Conservation (phyloP, 768 basidiomycete species). For the Mycena indigotica region DNA sequence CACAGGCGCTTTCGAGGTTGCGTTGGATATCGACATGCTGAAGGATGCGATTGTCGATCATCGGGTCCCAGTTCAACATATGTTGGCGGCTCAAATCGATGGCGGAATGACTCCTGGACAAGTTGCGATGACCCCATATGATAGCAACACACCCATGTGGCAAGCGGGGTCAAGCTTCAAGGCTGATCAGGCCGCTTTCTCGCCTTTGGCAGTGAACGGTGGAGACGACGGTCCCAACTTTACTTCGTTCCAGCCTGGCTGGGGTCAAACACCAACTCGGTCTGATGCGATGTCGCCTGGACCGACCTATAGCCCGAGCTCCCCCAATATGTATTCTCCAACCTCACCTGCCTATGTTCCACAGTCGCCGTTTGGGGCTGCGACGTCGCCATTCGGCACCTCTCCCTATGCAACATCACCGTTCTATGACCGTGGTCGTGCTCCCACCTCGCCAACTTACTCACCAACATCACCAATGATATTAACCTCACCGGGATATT, state of each 20-base stretch:
- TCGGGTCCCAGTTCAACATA: slow-evolving; percentile 81
- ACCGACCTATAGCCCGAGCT: slow-evolving; percentile 87
- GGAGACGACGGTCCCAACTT: slow-evolving; percentile 83
- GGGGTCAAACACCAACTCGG: slow-evolving; percentile 83
- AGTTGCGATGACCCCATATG: slow-evolving; percentile 96
- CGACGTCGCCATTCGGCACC: slow-evolving; percentile 79
- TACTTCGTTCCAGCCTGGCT: slow-evolving; percentile 65
- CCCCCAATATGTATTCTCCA: slow-evolving; percentile 85
- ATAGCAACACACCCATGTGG: slow-evolving; percentile 87
- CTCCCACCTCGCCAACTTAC: slow-evolving; percentile 78
- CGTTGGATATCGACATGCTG: slow-evolving; percentile 96
- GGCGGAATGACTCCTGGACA: slow-evolving; percentile 91
- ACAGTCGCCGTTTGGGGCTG: slow-evolving; percentile 80
- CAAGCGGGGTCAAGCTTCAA: slow-evolving; percentile 68
- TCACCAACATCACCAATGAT: slow-evolving; percentile 88
- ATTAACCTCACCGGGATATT: slow-evolving; percentile 81
- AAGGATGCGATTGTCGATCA: slow-evolving; percentile 98
- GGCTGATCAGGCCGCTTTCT: slow-evolving; percentile 89
- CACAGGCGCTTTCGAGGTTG: slow-evolving; percentile 94
- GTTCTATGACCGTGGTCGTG: slow-evolving; percentile 66
- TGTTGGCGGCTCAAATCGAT: slow-evolving; percentile 77
- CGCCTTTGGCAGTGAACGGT: slow-evolving; percentile 86
- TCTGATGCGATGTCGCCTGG: slow-evolving; percentile 89
- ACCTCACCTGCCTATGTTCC: slow-evolving; percentile 86
- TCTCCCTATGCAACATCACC: slow-evolving; percentile 86